A percentile compares a stretch with the other conserved stretches of the same genome.
Conservation (phyloP, 2,329 filamentous ascomycete species). For the Gremmenia infestans region DNA sequence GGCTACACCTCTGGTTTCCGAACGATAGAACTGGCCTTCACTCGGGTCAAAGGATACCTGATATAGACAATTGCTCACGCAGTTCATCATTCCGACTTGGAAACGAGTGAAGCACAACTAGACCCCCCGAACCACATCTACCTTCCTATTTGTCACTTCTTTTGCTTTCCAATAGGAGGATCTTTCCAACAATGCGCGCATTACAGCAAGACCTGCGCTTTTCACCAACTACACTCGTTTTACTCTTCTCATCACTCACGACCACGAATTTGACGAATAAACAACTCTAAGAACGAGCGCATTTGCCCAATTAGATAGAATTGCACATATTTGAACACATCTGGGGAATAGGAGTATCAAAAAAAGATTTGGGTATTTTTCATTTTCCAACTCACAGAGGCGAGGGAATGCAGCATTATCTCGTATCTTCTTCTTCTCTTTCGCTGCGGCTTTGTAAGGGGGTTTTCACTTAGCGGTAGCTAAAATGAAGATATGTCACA, state of each 20-base stretch:
- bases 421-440: no score
- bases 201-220: neutral
- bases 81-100: neutral
- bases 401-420: neutral
- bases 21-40: no score
- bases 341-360: slow-evolving; percentile 7
- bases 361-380: slow-evolving; percentile 12
- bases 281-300: slow-evolving; percentile 1
- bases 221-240: neutral
- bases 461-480: no score
- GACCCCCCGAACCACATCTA: neutral
- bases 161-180: neutral
- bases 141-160: neutral
- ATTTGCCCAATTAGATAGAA: slow-evolving; percentile 14
- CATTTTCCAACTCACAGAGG: neutral
- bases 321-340: slow-evolving; percentile 11
- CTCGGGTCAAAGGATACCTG: neutral
- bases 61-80: neutral
- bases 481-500: no score
- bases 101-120: neutral
- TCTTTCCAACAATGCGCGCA: neutral
- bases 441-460: no score
- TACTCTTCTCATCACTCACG: neutral
- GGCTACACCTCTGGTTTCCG: neutral
- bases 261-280: slow-evolving; percentile 17